Evolutionary conservation across 2,329 filamentous ascomycete species (phyloP).

Genomic region (Diaporthe longicolla): DNA sequence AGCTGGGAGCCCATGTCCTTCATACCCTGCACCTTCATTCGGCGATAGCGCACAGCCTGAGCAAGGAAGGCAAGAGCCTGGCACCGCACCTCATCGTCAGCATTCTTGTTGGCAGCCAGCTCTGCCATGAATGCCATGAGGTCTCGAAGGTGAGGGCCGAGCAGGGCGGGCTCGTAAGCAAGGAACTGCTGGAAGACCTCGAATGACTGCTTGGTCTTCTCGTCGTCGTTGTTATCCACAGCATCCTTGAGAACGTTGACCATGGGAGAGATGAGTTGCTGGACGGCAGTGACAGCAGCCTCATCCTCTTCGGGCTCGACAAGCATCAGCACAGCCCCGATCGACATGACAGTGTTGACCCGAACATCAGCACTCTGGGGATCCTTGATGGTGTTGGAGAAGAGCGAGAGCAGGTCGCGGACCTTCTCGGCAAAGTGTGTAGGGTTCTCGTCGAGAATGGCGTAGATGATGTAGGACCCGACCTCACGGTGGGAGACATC

Average conservation of each 20-base stretch:
- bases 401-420: slow-evolving; percentile 83
- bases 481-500: slow-evolving; percentile 88
- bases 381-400: slow-evolving; percentile 89
- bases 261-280: slow-evolving; percentile 87
- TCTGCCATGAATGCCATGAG: slow-evolving; percentile 95
- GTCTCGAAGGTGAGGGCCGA: slow-evolving; percentile 89
- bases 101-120: slow-evolving; percentile 80
- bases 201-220: slow-evolving; percentile 90
- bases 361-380: slow-evolving; percentile 92
- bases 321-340: slow-evolving; percentile 89
- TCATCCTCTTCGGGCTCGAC: slow-evolving; percentile 89
- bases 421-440: slow-evolving; percentile 88
- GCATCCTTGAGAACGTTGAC: slow-evolving; percentile 89
- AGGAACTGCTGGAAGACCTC: slow-evolving; percentile 98
- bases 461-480: slow-evolving; percentile 92
- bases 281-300: slow-evolving; percentile 80
- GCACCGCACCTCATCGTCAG: slow-evolving; percentile 87
- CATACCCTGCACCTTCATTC: slow-evolving; percentile 94
- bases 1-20: slow-evolving; percentile 86
- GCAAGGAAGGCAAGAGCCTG: slow-evolving; percentile 96
- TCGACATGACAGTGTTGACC: slow-evolving; percentile 92
- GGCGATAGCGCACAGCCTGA: slow-evolving; percentile 91
- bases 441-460: slow-evolving; percentile 89
- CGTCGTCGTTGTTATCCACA: slow-evolving; percentile 85
- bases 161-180: slow-evolving; percentile 86